Evolutionary conservation across 768 basidiomycete genomes (phyloP).

Genomic region (Inosperma sp.): DNA sequence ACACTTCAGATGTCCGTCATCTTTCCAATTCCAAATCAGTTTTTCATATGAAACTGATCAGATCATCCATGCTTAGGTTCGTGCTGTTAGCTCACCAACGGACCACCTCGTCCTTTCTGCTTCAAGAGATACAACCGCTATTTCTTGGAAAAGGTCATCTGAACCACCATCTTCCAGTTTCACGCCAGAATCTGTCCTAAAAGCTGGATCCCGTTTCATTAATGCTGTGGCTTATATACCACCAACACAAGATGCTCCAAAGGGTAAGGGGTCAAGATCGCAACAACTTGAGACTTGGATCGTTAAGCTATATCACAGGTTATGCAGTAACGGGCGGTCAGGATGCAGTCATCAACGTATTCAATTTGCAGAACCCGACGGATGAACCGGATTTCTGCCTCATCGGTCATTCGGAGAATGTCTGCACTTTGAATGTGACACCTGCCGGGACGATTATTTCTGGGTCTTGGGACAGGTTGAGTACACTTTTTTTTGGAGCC

Average conservation of each 20-base stretch:
- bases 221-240: slow-evolving; percentile 78
- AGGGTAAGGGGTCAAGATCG: slow-evolving; percentile 62
- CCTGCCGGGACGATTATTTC: slow-evolving; percentile 76
- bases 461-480: slow-evolving; percentile 96
- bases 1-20: slow-evolving; percentile 29
- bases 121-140: slow-evolving; percentile 88
- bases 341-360: slow-evolving; percentile 84
- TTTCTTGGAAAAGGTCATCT: slow-evolving; percentile 72
- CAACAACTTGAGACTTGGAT: slow-evolving; percentile 7
- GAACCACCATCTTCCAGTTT: slow-evolving; percentile 44
- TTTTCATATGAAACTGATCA: slow-evolving; percentile 17
- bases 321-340: slow-evolving; percentile 86
- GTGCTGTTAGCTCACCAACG: slow-evolving; percentile 72
- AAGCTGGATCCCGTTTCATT: slow-evolving; percentile 68
- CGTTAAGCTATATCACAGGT: slow-evolving; percentile 52
- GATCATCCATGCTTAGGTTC: slow-evolving; percentile 51
- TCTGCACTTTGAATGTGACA: slow-evolving; percentile 77
- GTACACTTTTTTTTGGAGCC: slow-evolving; percentile 20
- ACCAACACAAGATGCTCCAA: slow-evolving; percentile 61
- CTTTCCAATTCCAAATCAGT: neutral
- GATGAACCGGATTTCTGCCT: slow-evolving; percentile 79
- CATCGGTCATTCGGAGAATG: slow-evolving; percentile 85
- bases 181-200: slow-evolving; percentile 47
- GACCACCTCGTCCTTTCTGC: slow-evolving; percentile 80
- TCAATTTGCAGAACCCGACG: slow-evolving; percentile 50